Base-by-base conservation (phyloP, 2,329 filamentous ascomycete genomes). In the Epicoccum sorghinum region DNA sequence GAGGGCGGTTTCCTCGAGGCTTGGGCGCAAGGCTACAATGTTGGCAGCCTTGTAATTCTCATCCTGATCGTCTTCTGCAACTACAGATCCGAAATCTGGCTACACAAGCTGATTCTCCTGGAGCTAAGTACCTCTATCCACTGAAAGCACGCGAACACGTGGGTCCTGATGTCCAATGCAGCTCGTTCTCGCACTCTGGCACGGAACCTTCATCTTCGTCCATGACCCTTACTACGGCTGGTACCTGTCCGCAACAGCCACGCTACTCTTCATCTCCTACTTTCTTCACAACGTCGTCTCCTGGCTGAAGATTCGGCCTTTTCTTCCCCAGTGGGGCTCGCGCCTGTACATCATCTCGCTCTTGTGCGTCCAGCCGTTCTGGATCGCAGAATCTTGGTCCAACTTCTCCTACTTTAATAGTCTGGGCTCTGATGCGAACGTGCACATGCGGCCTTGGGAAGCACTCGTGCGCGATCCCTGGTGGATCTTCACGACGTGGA, bases 401-500 rank as follows among this genome's bases (percentile, higher is more conserved):
- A 73, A 73, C 53, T 73, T 70, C 29, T 58, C 59, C 13, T 73
- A 73, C 60, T 73, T 73, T 60, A 73, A 73, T 39, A 56, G 58
- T 3, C 60, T 73, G 2, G 70, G 71, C 4, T 67, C 65, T 9
- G 55, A 63, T 7, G 67, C 57, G 13, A 73, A 73, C 32, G 55
- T 61, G 7, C 64, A 51, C 4, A 71, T 65, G 57, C 56, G 71
- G 3, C 70, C 71, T 1, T 73, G 59, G 59, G 71, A 73, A 58
- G 71, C 71, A 1, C 56, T 73, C 1, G 32, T 66, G 5, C 65
- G 70, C 6, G 70, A 73, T 24, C 70, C 70, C 0, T 73, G 69
- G 71, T 73, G 71, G 71, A 73, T 73, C 12, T 73, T 72, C 35
- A 74, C 70, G 0, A 73, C 71, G 0, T 72, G 66, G 66, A 68